Conservation (phyloP, 805 yeast genomes). For the Candida yuanshanica region DNA sequence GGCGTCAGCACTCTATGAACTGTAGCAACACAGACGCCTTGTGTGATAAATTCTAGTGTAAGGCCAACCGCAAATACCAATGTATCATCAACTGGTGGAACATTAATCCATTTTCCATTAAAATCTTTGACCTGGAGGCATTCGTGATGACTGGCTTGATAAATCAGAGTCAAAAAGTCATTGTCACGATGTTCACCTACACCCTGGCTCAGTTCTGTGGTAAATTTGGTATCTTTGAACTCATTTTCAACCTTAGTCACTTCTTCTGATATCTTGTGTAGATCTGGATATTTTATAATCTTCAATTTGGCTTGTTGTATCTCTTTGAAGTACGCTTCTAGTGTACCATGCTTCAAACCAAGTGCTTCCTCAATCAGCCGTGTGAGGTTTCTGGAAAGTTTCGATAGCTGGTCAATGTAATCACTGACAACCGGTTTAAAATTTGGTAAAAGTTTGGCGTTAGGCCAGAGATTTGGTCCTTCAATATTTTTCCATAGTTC, state of each 20-base stretch:
- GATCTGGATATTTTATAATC: slow-evolving; percentile 34
- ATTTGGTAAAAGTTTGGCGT: slow-evolving; percentile 26
- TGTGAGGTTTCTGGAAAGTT: slow-evolving; percentile 37
- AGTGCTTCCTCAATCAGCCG: slow-evolving; percentile 50
- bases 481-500: slow-evolving; percentile 36
- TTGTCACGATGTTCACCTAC: slow-evolving; percentile 55
- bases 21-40: slow-evolving; percentile 44
- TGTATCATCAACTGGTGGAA: slow-evolving; percentile 34
- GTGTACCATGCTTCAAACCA: slow-evolving; percentile 38
- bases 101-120: slow-evolving; percentile 42
- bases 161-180: slow-evolving; percentile 53
- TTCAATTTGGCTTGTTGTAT: slow-evolving; percentile 35
- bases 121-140: slow-evolving; percentile 43
- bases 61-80: slow-evolving; percentile 46
- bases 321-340: slow-evolving; percentile 45
- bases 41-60: slow-evolving; percentile 42
- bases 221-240: slow-evolving; percentile 35
- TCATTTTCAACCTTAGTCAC: slow-evolving; percentile 34
- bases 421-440: slow-evolving; percentile 25
- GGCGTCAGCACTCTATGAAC: slow-evolving; percentile 38
- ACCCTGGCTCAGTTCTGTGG: slow-evolving; percentile 35
- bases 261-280: slow-evolving; percentile 3
- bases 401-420: slow-evolving; percentile 42
- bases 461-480: slow-evolving; percentile 46
- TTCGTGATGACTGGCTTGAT: slow-evolving; percentile 45